These are phyloP conservation scores for Candida krabiensis DNA, from an alignment of 805 yeast genomes.

Conservation along the genomic window DNA sequence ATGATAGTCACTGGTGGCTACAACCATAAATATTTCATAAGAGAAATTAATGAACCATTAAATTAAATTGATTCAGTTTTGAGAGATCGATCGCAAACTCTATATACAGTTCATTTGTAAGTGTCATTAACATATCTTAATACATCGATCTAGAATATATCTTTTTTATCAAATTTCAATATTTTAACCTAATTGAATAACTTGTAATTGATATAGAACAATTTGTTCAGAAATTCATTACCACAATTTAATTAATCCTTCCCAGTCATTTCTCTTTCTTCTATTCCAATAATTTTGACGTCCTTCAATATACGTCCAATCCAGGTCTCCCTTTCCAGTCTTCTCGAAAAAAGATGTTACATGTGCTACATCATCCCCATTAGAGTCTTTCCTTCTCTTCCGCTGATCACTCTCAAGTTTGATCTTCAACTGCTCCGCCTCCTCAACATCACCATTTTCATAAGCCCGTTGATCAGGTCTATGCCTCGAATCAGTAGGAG, in stretches of 20 bases:
- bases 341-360: conserved; percentile 64
- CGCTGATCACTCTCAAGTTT: conserved; percentile 80
- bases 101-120: no score
- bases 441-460: conserved; percentile 65
- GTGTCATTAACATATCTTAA: no score
- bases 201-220: no score
- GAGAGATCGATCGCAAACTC: no score
- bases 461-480: conserved; percentile 83
- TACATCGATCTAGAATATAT: no score
- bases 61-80: no score
- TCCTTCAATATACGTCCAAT: conserved; percentile 61
- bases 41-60: conserved; percentile 25
- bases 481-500: conserved; percentile 87
- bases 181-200: no score
- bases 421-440: conserved; percentile 71
- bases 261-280: conserved; percentile 65
- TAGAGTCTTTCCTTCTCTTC: conserved; percentile 60
- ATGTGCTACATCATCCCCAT: conserved; percentile 45
- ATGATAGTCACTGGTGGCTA: conserved; percentile 35
- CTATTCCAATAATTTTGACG: conserved; percentile 75
- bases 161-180: no score
- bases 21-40: conserved; percentile 34
- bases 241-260: conserved; percentile 57
- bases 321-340: conserved; percentile 35
- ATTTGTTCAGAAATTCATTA: conserved; percentile 30